Percentiles rank a stretch among this genome's conserved stretches.
These are phyloP conservation scores for Protomyces gravidus DNA, from an alignment of 1,139 yeast genomes.

Conservation along the genomic window DNA sequence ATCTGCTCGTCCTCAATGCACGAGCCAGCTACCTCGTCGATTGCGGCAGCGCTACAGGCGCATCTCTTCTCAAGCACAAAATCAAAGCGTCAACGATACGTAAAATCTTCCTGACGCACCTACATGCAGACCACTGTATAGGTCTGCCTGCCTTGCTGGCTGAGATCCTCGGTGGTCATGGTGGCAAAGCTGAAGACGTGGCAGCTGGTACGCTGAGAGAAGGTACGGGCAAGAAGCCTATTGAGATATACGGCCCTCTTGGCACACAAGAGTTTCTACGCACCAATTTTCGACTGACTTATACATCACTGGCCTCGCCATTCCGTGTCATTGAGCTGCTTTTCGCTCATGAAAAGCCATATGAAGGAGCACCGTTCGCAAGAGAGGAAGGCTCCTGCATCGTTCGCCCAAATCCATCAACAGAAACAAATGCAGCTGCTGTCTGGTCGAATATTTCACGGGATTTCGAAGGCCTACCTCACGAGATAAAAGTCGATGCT, in stretches of 20 bases:
- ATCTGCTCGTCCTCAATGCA: constrained; percentile 8
- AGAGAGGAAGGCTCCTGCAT: constrained; percentile 12
- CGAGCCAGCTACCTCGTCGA: constrained; percentile 14
- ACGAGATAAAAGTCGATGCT: constrained; percentile 10
- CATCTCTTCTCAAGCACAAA: constrained; percentile 7
- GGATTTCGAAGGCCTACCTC: no score
- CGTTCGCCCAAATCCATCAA: not conserved
- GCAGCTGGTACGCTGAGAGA: constrained; percentile 7
- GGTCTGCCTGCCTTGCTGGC: constrained; percentile 21
- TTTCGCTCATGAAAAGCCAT: not conserved
- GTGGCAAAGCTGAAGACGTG: constrained; percentile 14
- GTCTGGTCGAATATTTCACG: constrained; percentile 3
- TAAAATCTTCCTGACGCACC: constrained; percentile 22
- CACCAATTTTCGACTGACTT: constrained; percentile 21
- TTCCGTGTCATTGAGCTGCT: constrained; percentile 20
- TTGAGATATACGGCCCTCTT: constrained; percentile 23
- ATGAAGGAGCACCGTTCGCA: constrained; percentile 1
- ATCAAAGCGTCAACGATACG: constrained; percentile 7
- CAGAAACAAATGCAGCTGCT: not conserved
- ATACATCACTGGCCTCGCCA: constrained; percentile 16
- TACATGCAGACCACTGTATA: constrained; percentile 25
- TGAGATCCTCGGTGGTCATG: constrained; percentile 25
- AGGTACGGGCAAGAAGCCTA: constrained; percentile 1
- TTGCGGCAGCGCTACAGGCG: constrained; percentile 18
- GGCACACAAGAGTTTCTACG: constrained; percentile 21